Evolutionary conservation across 768 basidiomycete species (phyloP), one percentile per base, ranked within the genome.

Genomic region (Inosperma sp.): DNA sequence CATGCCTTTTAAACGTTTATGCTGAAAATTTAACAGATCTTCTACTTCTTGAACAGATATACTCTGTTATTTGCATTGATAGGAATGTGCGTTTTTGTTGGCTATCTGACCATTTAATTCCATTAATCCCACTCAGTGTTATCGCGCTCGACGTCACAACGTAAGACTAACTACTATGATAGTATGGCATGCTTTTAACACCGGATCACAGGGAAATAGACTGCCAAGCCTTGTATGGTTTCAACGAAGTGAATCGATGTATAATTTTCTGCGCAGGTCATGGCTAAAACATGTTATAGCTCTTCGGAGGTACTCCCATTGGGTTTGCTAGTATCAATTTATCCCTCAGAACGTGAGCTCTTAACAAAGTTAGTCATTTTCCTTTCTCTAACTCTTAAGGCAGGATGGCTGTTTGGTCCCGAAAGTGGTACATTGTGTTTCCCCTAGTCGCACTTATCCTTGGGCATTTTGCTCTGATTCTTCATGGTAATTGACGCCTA

Each of bases 281-380:
- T 4, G 7, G 25, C 23, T 25, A 14, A 26, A 44, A 14, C n/a
- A 14, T 31, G 3, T 21, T 19, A 35, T n/a, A 77, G 71, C 68
- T 71, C 42, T 73, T 80, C 46, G 85, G 85, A 14, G 83, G 84
- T 64, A 77, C 79, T 13, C 70, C 84, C 14, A 77, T 86, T 33
- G 85, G 84, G 23, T 68, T 85, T 2, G 83, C 84, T 9, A 85
- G 82, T 60, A 78, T 86, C 51, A 86, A 86, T 59, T 73, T 87
- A 7, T 81, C 81, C 2, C 66, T 86, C 31, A 68, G 84, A 64
- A 86, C 84, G 83, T 84, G 62, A 56, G 80, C 69, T 0, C 2
- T 31, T 14, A 14, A 13, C 16, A 33, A 33, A 46, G 49, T 17
- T 48, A 17, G 30, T 45, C 22, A n/a, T 21, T 37, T 52, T 43